Evolutionary conservation across 202 grass and related monocot species (phyloP).

Genomic region (Cymbopogon flexuosus): DNA sequence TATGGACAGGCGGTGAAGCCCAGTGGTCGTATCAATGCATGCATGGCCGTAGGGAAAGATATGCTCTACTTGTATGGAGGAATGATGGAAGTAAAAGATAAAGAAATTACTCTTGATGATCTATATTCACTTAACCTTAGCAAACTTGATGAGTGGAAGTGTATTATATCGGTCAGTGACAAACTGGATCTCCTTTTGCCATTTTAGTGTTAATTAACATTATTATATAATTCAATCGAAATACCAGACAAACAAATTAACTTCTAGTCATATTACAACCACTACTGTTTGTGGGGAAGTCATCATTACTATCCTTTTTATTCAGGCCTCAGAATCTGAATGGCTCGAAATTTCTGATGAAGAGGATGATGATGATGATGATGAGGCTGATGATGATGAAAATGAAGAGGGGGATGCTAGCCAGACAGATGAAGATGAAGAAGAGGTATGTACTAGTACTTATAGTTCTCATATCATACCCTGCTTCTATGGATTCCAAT

Average conservation of each 20-base stretch:
- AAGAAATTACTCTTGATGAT: conserved; percentile 97
- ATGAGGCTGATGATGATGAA: conserved; percentile 56
- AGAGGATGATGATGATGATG: conserved; percentile 62
- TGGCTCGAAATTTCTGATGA: conserved; percentile 90
- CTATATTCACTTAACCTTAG: conserved; percentile 93
- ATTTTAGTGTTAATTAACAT: neutral
- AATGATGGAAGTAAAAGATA: conserved; percentile 97
- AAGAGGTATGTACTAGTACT: conserved; percentile 31
- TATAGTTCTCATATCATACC: neutral
- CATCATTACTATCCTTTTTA: conserved; percentile 5
- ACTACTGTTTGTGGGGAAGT: neutral
- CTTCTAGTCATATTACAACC: neutral
- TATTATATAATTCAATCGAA: conserved; percentile 13
- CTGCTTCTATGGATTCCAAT: neutral
- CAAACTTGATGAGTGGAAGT: conserved; percentile 98
- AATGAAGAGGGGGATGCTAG: conserved; percentile 46
- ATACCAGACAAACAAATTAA: neutral
- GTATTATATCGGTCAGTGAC: conserved; percentile 70
- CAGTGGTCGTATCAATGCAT: conserved; percentile 90
- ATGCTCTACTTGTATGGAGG: conserved; percentile 88
- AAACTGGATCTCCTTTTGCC: conserved; percentile 4
- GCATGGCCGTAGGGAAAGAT: conserved; percentile 83
- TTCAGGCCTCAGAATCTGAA: conserved; percentile 92
- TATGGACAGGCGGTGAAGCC: conserved; percentile 63
- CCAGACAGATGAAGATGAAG: conserved; percentile 64